Percentiles rank a stretch among this genome's conserved stretches.
These are phyloP conservation scores for Lasiosphaeria hispida DNA, from an alignment of 495 filamentous ascomycete species.

Conservation along the genomic window DNA sequence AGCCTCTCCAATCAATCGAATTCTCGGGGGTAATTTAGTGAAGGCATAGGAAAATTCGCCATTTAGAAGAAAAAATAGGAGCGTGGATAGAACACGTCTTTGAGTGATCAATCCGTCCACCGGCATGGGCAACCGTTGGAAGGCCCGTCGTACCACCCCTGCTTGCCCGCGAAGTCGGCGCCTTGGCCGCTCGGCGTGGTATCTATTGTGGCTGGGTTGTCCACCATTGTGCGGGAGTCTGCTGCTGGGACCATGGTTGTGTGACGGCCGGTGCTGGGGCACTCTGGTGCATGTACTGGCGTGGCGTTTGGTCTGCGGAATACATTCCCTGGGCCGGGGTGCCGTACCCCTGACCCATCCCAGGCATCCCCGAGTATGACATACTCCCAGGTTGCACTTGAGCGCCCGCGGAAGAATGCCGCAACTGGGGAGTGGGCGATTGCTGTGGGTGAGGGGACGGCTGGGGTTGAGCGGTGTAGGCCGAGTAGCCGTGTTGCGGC, in stretches of 20 bases:
- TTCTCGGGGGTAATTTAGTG: constrained; percentile 20
- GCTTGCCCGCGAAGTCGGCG: not conserved
- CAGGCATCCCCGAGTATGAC: constrained; percentile 60
- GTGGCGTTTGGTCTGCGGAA: constrained; percentile 54
- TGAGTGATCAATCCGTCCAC: not conserved
- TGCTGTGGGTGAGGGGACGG: constrained; percentile 57
- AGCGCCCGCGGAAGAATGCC: constrained; percentile 56
- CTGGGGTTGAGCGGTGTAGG: constrained; percentile 54
- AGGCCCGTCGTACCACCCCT: too few relatives aligned
- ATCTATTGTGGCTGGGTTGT: constrained; percentile 44
- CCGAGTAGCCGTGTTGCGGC: constrained; percentile 44
- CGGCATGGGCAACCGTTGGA: too few relatives aligned
- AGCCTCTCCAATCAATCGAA: constrained; percentile 25
- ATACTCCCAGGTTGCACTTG: constrained; percentile 59
- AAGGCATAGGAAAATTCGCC: constrained; percentile 20
- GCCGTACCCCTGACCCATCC: constrained; percentile 53
- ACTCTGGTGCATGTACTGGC: constrained; percentile 59
- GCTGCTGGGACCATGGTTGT: constrained; percentile 45
- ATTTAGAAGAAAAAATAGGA: constrained; percentile 18
- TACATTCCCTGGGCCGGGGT: constrained; percentile 56
- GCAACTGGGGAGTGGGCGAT: constrained; percentile 59
- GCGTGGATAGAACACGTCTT: not conserved
- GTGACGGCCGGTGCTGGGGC: constrained; percentile 40
- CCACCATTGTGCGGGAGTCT: constrained; percentile 45
- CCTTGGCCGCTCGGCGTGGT: not conserved